Evolutionary conservation across 2,329 filamentous ascomycete species (phyloP).

Genomic region (Fusarium longipes): DNA sequence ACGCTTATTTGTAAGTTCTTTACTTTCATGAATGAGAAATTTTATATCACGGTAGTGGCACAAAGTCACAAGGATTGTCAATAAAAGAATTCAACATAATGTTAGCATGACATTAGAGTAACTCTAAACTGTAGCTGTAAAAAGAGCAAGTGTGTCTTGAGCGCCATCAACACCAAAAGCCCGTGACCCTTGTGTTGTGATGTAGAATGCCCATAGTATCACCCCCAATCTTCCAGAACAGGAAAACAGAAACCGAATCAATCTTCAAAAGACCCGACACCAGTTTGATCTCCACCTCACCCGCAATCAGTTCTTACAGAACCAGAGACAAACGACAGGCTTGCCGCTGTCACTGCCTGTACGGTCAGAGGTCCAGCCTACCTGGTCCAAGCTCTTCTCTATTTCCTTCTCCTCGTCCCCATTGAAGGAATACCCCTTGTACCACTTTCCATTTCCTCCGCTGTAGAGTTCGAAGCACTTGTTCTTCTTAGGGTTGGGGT

Average conservation of each 20-base stretch:
- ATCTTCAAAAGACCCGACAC: neutral
- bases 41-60: too few relatives aligned
- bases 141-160: neutral
- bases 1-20: too few relatives aligned
- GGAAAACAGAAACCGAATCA: neutral
- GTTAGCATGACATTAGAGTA: neutral
- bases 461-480: slow-evolving; percentile 66
- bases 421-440: slow-evolving; percentile 63
- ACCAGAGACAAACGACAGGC: slow-evolving; percentile 70
- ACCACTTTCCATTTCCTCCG: slow-evolving; percentile 68
- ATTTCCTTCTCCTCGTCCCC: slow-evolving; percentile 63
- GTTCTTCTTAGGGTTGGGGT: slow-evolving; percentile 64
- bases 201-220: neutral
- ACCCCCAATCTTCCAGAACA: neutral
- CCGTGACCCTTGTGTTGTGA: too few relatives aligned
- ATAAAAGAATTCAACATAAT: neutral
- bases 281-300: neutral
- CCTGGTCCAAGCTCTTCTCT: slow-evolving; percentile 62
- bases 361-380: slow-evolving; percentile 68
- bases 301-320: slow-evolving; percentile 61
- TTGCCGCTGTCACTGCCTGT: slow-evolving; percentile 61
- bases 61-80: too few relatives aligned
- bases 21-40: too few relatives aligned
- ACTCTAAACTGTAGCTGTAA: neutral
- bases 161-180: neutral